A percentile compares a stretch with the other conserved stretches of the same genome.
These are phyloP conservation scores for sunflower (Helianthus annuus) DNA, from an alignment of 129 eudicot genomes.

Conservation along the genomic window HanXRQr2.0-SUNRISE NC_035447.2:114717057-114717556, in stretches of 20 bases:
- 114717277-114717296: slow-evolving; percentile 50
- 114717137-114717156: slow-evolving; percentile 42
- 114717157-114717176: slow-evolving; percentile 55
- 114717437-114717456: slow-evolving; percentile 44
- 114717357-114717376: not conserved
- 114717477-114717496: slow-evolving; percentile 52
- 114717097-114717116: slow-evolving; percentile 45
- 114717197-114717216: slow-evolving; percentile 54
- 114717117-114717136: slow-evolving; percentile 51
- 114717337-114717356: too few relatives aligned
- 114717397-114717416: not conserved
- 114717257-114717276: slow-evolving; percentile 54
- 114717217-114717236: slow-evolving; percentile 45
- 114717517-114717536: slow-evolving; percentile 52
- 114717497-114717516: slow-evolving; percentile 53
- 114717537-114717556: slow-evolving; percentile 52
- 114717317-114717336: not conserved
- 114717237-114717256: slow-evolving; percentile 53
- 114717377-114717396: slow-evolving; percentile 2
- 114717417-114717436: not conserved
- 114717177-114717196: slow-evolving; percentile 48
- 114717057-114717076: not conserved
- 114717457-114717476: slow-evolving; percentile 67
- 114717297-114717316: slow-evolving; percentile 53
- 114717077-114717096: slow-evolving; percentile 42